Percentiles rank a stretch among this genome's conserved stretches.
Conservation (phyloP, 495 filamentous ascomycete species). For the Oidiodendron maius region DNA sequence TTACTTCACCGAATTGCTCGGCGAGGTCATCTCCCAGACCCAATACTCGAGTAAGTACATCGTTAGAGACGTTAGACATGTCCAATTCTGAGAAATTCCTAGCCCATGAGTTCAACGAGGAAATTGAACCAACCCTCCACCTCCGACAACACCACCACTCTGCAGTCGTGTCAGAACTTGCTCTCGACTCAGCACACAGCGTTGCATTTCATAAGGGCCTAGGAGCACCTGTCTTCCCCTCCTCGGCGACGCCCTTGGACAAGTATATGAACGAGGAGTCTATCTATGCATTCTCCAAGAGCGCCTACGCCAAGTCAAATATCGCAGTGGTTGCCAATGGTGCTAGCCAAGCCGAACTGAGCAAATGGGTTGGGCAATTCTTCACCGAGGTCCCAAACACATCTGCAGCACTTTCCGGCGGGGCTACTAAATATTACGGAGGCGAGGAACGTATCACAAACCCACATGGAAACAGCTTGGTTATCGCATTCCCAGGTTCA, state of each 20-base stretch:
- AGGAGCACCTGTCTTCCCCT: conserved; percentile 66
- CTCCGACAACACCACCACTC: conserved; percentile 63
- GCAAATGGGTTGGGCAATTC: conserved; percentile 91
- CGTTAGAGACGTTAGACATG: neutral
- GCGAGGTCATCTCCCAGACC: conserved; percentile 81
- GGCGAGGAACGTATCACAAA: conserved; percentile 88
- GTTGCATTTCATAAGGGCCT: conserved; percentile 94
- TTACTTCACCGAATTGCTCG: conserved; percentile 94
- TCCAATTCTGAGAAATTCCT: conserved; percentile 7
- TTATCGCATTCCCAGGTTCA: conserved; percentile 89
- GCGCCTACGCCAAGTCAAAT: conserved; percentile 81
- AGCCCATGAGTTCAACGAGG: conserved; percentile 87
- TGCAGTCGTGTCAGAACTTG: conserved; percentile 60
- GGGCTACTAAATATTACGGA: conserved; percentile 78
- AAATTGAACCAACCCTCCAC: conserved; percentile 67
- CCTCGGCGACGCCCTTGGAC: conserved; percentile 58
- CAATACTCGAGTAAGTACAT: conserved; percentile 65
- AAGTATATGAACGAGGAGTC: conserved; percentile 71
- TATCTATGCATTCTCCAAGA: conserved; percentile 64
- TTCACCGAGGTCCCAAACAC: conserved; percentile 53
- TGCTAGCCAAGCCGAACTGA: conserved; percentile 64
- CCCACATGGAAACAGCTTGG: conserved; percentile 64
- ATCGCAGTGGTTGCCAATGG: conserved; percentile 89
- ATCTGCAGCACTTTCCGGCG: conserved; percentile 20
- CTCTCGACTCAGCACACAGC: conserved; percentile 78